These are phyloP conservation scores for Ustilago loliicola DNA, from an alignment of 1,284 basidiomycete genomes.

Conservation along the genomic window DNA sequence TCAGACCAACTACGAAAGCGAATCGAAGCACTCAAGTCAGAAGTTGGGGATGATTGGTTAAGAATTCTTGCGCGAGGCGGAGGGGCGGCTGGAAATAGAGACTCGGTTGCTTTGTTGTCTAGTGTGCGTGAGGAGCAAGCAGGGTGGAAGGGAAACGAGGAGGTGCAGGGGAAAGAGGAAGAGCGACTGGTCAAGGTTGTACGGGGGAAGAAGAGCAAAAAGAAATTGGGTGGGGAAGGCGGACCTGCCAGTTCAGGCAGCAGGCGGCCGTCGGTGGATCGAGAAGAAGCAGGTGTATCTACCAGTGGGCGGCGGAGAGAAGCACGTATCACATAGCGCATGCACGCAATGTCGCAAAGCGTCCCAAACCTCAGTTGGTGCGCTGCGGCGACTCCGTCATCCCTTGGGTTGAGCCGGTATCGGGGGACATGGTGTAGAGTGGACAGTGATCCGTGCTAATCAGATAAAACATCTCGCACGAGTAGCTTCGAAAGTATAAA, in stretches of 20 bases:
- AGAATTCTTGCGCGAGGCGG: conserved; percentile 47
- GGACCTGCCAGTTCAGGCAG: neutral
- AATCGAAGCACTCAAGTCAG: conserved; percentile 65
- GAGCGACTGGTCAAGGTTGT: neutral
- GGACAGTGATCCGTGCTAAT: too few relatives aligned
- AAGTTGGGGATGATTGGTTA: conserved; percentile 69
- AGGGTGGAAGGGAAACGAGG: neutral
- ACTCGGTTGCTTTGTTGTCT: conserved; percentile 1
- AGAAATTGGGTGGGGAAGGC: neutral
- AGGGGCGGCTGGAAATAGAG: conserved; percentile 14
- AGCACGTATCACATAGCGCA: conserved; percentile 6
- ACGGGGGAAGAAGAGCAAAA: conserved; percentile 15
- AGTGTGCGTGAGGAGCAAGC: neutral
- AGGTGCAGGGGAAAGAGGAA: neutral
- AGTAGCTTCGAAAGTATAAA: too few relatives aligned
- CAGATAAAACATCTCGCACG: too few relatives aligned
- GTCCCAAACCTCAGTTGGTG: too few relatives aligned
- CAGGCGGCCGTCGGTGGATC: neutral
- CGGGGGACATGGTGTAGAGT: too few relatives aligned
- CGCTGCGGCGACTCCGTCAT: too few relatives aligned
- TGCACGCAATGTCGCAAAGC: neutral
- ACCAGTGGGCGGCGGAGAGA: conserved; percentile 3
- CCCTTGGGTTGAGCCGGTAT: too few relatives aligned
- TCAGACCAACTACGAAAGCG: conserved; percentile 47
- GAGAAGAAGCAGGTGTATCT: neutral